Conservation (phyloP, 306 rosid genomes). For the Vachellia pachyceras region DNA sequence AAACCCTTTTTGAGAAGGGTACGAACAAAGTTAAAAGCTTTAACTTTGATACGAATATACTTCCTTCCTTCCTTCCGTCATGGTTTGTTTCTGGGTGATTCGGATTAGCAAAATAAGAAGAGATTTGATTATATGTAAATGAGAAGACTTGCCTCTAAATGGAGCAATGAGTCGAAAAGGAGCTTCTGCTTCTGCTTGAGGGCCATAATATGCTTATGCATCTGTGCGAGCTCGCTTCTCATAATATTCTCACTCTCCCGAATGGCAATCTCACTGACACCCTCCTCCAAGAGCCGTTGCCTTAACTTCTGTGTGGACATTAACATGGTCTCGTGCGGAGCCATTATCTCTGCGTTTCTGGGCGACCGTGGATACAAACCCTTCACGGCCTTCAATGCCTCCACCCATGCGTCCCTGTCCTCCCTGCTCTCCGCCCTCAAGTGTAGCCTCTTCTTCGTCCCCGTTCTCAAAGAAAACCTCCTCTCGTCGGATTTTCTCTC, state of each 20-base stretch:
- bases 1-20: background rate
- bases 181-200: conserved; percentile 73
- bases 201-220: conserved; percentile 58
- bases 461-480: conserved; percentile 39
- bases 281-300: conserved; percentile 61
- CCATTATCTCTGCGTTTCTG: conserved; percentile 60
- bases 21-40: too few species aligned
- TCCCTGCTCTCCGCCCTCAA: conserved; percentile 43
- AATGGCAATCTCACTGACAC: conserved; percentile 60
- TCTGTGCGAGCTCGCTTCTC: conserved; percentile 61
- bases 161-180: conserved; percentile 64
- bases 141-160: conserved; percentile 58
- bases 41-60: too few species aligned
- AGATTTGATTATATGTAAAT: background rate
- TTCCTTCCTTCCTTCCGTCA: too few species aligned
- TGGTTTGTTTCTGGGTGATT: background rate
- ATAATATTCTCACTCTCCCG: conserved; percentile 68
- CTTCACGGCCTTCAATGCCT: conserved; percentile 44
- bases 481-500: conserved; percentile 41
- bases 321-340: conserved; percentile 51
- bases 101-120: background rate
- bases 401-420: conserved; percentile 38
- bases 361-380: conserved; percentile 70
- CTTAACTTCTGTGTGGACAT: conserved; percentile 62
- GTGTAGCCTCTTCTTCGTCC: conserved; percentile 47